These are phyloP conservation scores for Ceratonia siliqua DNA, from an alignment of 306 rosid species.

Conservation along the genomic window DNA sequence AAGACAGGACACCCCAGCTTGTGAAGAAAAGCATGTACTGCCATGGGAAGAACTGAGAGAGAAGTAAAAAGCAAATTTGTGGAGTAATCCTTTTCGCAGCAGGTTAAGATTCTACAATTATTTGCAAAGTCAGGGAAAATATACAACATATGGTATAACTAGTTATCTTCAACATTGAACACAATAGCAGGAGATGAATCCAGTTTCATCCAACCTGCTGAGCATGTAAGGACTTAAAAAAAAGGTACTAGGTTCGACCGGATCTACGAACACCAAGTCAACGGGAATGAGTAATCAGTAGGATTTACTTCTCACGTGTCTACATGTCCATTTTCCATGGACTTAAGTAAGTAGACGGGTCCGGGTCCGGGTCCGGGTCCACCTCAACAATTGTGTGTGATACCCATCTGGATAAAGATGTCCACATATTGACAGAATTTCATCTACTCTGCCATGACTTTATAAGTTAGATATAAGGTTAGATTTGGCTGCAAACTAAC, in stretches of 20 bases:
- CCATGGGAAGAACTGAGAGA: background rate
- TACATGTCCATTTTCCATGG: no score
- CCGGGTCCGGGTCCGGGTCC: no score
- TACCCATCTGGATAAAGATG: conserved; percentile 37
- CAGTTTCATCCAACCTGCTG: conserved; percentile 36
- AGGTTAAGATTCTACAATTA: conserved; percentile 37
- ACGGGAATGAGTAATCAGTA: no score
- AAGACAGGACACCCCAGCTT: conserved; percentile 27
- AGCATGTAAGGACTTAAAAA: conserved; percentile 16
- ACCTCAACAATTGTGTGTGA: conserved; percentile 29
- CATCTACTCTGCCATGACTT: conserved; percentile 34
- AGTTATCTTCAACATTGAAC: conserved; percentile 19
- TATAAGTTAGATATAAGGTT: conserved; percentile 35
- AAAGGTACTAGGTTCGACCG: no score
- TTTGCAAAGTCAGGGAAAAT: conserved; percentile 24
- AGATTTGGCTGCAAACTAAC: conserved; percentile 34
- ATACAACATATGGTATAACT: conserved; percentile 18
- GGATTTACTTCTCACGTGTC: no score
- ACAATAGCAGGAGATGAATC: conserved; percentile 31
- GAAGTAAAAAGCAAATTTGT: background rate
- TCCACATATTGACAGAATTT: conserved; percentile 24
- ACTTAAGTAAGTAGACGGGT: no score
- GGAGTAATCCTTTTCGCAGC: conserved; percentile 21
- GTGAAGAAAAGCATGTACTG: conserved; percentile 28
- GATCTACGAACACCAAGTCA: no score